A percentile compares a stretch with the other conserved stretches of the same genome.
phyloP scores from a whole-genome alignment of 768 basidiomycete species.

The Leccinum obscurum region DNA sequence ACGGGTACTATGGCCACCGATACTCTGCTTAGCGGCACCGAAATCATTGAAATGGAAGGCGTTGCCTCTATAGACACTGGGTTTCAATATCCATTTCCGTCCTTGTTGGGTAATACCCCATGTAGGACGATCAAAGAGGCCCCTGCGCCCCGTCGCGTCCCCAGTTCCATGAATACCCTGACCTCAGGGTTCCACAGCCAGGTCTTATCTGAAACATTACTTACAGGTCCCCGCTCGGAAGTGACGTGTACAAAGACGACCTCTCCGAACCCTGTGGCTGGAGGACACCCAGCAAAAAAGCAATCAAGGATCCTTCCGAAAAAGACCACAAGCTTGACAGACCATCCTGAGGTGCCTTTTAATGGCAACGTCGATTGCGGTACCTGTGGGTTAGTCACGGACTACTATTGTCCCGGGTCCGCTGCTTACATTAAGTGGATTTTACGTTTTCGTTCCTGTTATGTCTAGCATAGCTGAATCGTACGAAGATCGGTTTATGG shows the following conservation, averaged over 20 bases:
- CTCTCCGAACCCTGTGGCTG: neutral
- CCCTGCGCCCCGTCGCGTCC: neutral
- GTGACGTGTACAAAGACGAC: neutral
- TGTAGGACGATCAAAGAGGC: neutral
- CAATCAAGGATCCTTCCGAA: neutral
- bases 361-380: neutral
- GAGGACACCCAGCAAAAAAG: neutral
- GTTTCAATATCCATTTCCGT: neutral
- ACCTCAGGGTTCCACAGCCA: neutral
- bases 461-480: neutral
- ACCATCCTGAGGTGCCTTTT: neutral
- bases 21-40: neutral
- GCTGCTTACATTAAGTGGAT: neutral
- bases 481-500: neutral
- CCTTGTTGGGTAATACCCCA: neutral
- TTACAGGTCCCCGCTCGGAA: neutral
- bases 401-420: neutral
- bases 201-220: neutral
- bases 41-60: no score
- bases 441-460: neutral
- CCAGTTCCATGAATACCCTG: neutral
- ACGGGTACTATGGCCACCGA: no score
- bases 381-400: neutral
- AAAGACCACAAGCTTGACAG: neutral
- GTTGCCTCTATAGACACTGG: no score